Percentiles rank a stretch among this genome's conserved stretches.
These are phyloP conservation scores for Kurtzmaniella quercitrusa DNA, from an alignment of 1,139 yeast species.

Conservation along the genomic window DNA sequence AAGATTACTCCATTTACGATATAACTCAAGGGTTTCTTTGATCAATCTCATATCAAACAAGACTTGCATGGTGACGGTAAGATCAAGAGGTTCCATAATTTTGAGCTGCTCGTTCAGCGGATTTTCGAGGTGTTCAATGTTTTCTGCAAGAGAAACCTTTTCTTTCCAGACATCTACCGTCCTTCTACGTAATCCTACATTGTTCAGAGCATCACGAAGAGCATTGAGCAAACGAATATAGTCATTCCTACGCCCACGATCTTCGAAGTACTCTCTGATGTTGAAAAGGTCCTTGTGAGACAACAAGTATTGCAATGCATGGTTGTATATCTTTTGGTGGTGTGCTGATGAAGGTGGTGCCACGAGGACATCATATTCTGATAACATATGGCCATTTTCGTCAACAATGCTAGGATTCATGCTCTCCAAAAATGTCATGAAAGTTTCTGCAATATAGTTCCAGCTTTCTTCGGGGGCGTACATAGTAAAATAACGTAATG, in stretches of 20 bases:
- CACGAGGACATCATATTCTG: not conserved
- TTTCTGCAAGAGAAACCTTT: not conserved
- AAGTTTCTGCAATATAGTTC: not conserved
- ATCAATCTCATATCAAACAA: constrained; percentile 8
- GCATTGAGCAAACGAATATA: constrained; percentile 1
- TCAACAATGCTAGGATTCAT: not conserved
- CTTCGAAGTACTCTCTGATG: not conserved
- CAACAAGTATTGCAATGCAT: not conserved
- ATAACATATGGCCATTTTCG: not conserved
- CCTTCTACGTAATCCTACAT: constrained; percentile 2
- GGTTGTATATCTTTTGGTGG: not conserved
- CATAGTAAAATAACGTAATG: constrained; percentile 18
- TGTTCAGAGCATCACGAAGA: constrained; percentile 1
- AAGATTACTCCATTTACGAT: constrained; percentile 19
- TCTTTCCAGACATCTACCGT: constrained; percentile 4
- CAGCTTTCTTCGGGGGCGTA: constrained; percentile 8
- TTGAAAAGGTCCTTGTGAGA: not conserved
- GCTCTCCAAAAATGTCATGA: not conserved
- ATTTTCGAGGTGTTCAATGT: not conserved
- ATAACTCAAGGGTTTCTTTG: constrained; percentile 22
- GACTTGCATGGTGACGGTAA: constrained; percentile 6
- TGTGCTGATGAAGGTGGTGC: not conserved
- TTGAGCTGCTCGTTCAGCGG: not conserved
- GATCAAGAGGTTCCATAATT: not conserved
- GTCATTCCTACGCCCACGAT: not conserved